Conservation (phyloP, 805 yeast genomes). For the Pichia cephalocereana region DNA sequence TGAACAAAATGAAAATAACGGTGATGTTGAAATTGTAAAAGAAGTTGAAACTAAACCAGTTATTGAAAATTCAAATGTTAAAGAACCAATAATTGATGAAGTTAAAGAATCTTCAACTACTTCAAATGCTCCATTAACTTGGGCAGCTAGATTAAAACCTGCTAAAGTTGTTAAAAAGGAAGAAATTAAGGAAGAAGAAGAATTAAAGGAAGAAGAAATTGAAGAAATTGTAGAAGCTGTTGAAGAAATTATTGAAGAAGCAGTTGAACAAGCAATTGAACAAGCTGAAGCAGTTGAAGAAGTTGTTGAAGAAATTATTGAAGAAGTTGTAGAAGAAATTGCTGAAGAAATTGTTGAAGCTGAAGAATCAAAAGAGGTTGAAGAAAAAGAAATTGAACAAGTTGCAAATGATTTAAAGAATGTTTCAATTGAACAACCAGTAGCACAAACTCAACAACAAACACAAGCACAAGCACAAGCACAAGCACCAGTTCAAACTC, state of each 20-base stretch:
- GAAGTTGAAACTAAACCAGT: slow-evolving; percentile 3
- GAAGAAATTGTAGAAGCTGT: slow-evolving; percentile 1
- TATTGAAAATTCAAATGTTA: background rate
- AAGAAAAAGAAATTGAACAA: slow-evolving; percentile 4
- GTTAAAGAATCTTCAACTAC: background rate
- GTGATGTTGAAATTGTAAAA: background rate
- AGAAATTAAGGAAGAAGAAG: background rate
- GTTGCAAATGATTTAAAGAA: background rate
- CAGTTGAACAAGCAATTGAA: slow-evolving; percentile 12
- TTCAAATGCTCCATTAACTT: background rate
- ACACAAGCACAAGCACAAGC: no score
- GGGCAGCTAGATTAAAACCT: background rate
- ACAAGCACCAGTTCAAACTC: background rate
- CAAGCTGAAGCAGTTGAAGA: slow-evolving; percentile 10
- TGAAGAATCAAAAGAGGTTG: slow-evolving; percentile 5
- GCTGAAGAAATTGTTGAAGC: slow-evolving; percentile 17
- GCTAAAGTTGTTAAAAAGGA: background rate
- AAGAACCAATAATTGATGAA: background rate
- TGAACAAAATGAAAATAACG: background rate
- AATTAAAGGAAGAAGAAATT: background rate
- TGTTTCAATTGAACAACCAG: slow-evolving; percentile 2
- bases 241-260: background rate
- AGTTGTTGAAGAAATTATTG: background rate
- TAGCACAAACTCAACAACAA: background rate
- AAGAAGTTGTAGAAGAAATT: slow-evolving; percentile 11